Base-by-base conservation (phyloP, 2,329 filamentous ascomycete species). In the Penicillium sp. region DNA sequence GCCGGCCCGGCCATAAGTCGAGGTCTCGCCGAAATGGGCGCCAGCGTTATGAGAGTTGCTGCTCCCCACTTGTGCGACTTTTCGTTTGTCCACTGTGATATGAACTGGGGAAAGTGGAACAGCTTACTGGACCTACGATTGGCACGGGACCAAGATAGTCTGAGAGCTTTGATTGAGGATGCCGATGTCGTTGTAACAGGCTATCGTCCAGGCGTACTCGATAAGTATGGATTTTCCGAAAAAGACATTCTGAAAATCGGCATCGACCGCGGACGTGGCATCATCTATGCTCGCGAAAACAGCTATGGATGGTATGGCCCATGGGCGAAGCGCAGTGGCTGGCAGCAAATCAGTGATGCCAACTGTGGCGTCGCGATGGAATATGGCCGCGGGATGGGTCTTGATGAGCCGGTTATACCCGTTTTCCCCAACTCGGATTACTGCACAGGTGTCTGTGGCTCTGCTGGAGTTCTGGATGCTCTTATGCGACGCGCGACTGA, bases 31-130 rank as follows among this genome's bases (percentile, higher is more conserved):
- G 78, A 79, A 51, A 64, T 78, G 7, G 81, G 81, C 0, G 81
- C 80, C 0, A 50, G 39, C 5, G 58, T 64, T 7, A 53, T 65
- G 49, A 49, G 62, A 4, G 55, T 91, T 45, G 91, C 87, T 3
- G 85, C 84, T 8, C 82, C 86, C 0, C 77, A 84, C 45, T 78
- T 91, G n/a, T 83, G 84, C 5, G 88, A 90, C 59, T 85, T 90
- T 1, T 86, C 87, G 0, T 87, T 88, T 72, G 89, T 89, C 72
- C 87, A 90, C 64, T 82, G 89, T 1, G 87, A 90, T 62, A 84
- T 86, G 13, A 90, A 90, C 68, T 84, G 86, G 67, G 88, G 88
- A 25, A 91, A 91, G 69, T 86, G 87, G 61, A 81, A 85, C 0
- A 79, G 81, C 1, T 84, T 87, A 21, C 75, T 91, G 6, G 81